A percentile compares a stretch with the other conserved stretches of the same genome.
Evolutionary conservation across 2,329 filamentous ascomycete species (phyloP).

Genomic region (Fusarium poae): DNA sequence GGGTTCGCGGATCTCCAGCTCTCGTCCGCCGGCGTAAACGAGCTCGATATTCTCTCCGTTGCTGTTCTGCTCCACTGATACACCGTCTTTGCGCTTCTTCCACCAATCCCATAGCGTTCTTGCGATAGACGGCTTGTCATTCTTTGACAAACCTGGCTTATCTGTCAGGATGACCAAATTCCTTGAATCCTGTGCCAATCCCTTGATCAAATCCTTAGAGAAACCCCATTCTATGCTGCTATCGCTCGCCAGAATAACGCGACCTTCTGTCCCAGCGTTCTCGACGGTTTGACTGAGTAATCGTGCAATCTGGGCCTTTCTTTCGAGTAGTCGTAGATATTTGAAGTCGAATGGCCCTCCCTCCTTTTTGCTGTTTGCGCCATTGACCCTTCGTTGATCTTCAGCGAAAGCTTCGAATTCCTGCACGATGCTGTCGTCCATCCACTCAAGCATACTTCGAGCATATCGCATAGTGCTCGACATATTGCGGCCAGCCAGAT

Average conservation of each 20-base stretch:
- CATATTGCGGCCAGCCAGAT: slow-evolving; percentile 87
- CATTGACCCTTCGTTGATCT: slow-evolving; percentile 61
- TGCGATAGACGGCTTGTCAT: slow-evolving; percentile 70
- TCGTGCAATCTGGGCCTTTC: slow-evolving; percentile 81
- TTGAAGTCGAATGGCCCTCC: slow-evolving; percentile 90
- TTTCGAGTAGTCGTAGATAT: slow-evolving; percentile 85
- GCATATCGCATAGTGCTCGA: slow-evolving; percentile 91
- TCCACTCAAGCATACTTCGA: slow-evolving; percentile 98
- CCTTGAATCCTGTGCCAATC: slow-evolving; percentile 78
- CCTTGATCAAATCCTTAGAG: slow-evolving; percentile 81
- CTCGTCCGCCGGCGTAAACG: slow-evolving; percentile 73
- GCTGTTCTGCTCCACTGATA: slow-evolving; percentile 67
- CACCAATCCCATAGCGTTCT: slow-evolving; percentile 85
- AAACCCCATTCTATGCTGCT: slow-evolving; percentile 94
- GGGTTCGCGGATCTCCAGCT: slow-evolving; percentile 71
- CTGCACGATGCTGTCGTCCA: slow-evolving; percentile 94
- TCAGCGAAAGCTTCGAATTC: slow-evolving; percentile 84
- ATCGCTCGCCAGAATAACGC: slow-evolving; percentile 92
- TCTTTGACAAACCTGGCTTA: slow-evolving; percentile 62
- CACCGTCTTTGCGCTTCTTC: slow-evolving; percentile 74
- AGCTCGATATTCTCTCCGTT: slow-evolving; percentile 73
- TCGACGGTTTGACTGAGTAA: slow-evolving; percentile 66
- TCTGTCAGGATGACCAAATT: slow-evolving; percentile 93
- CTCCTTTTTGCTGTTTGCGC: slow-evolving; percentile 64
- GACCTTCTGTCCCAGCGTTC: slow-evolving; percentile 62